Conservation (phyloP, 495 filamentous ascomycete species). For the Podospora bellae-mahoneyi region DNA sequence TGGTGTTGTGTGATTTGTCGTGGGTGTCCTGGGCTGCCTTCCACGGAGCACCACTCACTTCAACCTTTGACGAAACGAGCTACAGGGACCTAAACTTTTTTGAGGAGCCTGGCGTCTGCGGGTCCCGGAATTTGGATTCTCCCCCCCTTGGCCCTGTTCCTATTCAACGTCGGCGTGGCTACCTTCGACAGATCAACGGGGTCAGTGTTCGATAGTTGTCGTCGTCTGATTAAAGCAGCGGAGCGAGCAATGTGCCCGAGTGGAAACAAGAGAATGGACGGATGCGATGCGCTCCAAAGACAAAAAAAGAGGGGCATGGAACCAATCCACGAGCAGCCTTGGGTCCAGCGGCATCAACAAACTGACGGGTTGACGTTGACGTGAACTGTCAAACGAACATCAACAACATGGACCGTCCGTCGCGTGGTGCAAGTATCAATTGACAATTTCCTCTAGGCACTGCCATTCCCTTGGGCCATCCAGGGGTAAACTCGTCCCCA, state of each 20-base stretch:
- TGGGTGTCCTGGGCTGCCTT: not conserved
- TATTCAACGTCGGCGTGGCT: not conserved
- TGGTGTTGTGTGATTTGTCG: conserved; percentile 14
- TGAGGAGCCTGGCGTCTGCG: conserved; percentile 18
- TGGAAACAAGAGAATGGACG: not conserved
- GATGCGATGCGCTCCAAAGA: not conserved
- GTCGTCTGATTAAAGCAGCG: not conserved
- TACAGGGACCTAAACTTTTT: conserved; percentile 24
- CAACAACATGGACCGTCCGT: not conserved
- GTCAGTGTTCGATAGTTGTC: not conserved
- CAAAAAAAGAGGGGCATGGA: conserved; percentile 1
- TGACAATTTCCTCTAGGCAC: not conserved
- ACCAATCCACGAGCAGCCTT: not conserved
- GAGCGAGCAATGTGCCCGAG: not conserved
- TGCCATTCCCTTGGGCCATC: not conserved
- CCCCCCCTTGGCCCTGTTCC: conserved; percentile 14
- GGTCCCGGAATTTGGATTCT: conserved; percentile 23
- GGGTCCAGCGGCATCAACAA: not conserved
- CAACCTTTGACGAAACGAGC: conserved; percentile 15
- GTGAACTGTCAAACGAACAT: conserved; percentile 4
- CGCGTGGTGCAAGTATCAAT: not conserved
- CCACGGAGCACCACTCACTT: conserved; percentile 4
- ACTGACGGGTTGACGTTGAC: not conserved
- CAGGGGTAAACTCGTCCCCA: not conserved
- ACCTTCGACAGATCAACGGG: conserved; percentile 1